Conservation (phyloP, 1,284 basidiomycete genomes). For the Xerocomus amazonicus region DNA sequence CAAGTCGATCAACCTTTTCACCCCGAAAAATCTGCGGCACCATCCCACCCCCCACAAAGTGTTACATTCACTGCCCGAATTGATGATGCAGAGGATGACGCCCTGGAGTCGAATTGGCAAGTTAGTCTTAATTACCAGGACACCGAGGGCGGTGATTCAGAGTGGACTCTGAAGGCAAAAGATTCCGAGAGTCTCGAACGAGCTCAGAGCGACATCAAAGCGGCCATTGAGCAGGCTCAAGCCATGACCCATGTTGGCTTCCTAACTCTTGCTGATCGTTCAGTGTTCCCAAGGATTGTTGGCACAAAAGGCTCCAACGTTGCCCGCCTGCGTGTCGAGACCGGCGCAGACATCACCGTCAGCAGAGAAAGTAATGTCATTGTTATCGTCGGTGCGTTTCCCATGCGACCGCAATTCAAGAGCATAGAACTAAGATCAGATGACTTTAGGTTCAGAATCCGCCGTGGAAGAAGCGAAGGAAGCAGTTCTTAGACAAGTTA, state of each 20-base stretch:
- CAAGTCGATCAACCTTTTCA: conserved; percentile 73
- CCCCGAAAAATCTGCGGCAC: conserved; percentile 63
- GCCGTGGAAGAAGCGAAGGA: conserved; percentile 77
- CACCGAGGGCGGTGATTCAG: conserved; percentile 75
- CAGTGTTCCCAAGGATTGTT: conserved; percentile 81
- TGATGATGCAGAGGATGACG: conserved; percentile 63
- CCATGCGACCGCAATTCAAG: background rate
- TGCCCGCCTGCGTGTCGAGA: conserved; percentile 77
- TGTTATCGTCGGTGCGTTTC: conserved; percentile 71
- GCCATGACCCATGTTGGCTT: conserved; percentile 74
- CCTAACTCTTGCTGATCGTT: conserved; percentile 72
- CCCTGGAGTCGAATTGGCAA: conserved; percentile 64
- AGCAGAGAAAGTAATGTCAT: conserved; percentile 83
- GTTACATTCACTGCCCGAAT: conserved; percentile 65
- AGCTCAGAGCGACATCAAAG: conserved; percentile 63
- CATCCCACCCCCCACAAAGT: conserved; percentile 50
- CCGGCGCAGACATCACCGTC: conserved; percentile 86
- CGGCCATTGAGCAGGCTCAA: conserved; percentile 73
- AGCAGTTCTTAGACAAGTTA: conserved; percentile 69
- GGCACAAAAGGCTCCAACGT: conserved; percentile 88
- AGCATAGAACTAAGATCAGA: conserved; percentile 4
- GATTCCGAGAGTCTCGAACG: conserved; percentile 74
- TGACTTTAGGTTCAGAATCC: conserved; percentile 56
- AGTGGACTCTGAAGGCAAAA: conserved; percentile 79
- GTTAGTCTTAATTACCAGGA: conserved; percentile 74